A percentile compares a stretch with the other conserved stretches of the same genome.
Evolutionary conservation across 2,329 filamentous ascomycete genomes (phyloP).

Genomic region (Zelopaecilomyces penicillatus): DNA sequence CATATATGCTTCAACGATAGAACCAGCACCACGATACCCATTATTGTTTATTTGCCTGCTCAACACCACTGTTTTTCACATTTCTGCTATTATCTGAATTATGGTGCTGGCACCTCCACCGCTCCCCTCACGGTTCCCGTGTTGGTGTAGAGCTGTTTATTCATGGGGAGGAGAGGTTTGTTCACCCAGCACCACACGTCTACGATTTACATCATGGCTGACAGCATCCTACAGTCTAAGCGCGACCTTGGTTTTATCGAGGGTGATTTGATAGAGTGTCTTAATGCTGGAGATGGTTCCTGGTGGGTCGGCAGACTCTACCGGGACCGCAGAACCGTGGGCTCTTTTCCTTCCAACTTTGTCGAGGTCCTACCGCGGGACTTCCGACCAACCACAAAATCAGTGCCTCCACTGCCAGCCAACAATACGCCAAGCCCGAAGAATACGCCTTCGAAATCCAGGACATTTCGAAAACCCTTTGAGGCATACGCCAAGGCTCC

Average conservation of each 20-base stretch:
- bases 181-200: background rate
- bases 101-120: conserved; percentile 50
- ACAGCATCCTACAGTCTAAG: conserved; percentile 55
- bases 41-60: too few species aligned
- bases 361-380: conserved; percentile 80
- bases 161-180: conserved; percentile 79
- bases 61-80: too few species aligned
- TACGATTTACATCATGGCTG: conserved; percentile 10
- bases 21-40: too few species aligned
- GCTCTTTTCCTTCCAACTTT: conserved; percentile 94
- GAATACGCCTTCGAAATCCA: conserved; percentile 50
- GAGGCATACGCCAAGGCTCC: conserved; percentile 59
- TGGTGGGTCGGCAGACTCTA: conserved; percentile 97
- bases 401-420: conserved; percentile 50
- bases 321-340: conserved; percentile 82
- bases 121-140: conserved; percentile 74
- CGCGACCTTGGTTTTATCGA: conserved; percentile 94
- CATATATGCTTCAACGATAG: too few species aligned
- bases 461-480: conserved; percentile 58
- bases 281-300: conserved; percentile 93
- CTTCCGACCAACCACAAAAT: conserved; percentile 66
- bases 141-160: conserved; percentile 85
- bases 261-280: conserved; percentile 93
- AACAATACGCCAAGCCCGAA: conserved; percentile 47
- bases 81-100: conserved; percentile 10